These are phyloP conservation scores for Penicillium sp. DNA, from an alignment of 2,329 filamentous ascomycete species.

Conservation along the genomic window DNA sequence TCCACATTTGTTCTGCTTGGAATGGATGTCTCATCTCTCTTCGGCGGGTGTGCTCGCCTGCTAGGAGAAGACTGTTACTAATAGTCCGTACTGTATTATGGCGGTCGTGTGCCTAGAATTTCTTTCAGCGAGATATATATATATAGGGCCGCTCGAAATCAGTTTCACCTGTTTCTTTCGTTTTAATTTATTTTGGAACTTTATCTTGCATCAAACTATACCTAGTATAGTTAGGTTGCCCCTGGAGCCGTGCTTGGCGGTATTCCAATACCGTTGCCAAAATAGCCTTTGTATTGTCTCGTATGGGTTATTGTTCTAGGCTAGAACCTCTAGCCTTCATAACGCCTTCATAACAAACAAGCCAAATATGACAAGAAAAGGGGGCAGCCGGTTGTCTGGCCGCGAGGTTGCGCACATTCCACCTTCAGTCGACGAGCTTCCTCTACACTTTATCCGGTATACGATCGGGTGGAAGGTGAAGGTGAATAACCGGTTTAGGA, in stretches of 20 bases:
- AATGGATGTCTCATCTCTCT: no score
- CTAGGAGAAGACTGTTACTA: no score
- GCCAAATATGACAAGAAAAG: not conserved
- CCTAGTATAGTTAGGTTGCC: constrained; percentile 8
- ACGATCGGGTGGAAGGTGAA: not conserved
- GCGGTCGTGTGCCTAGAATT: no score
- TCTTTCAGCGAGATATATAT: no score
- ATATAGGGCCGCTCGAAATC: constrained; percentile 9
- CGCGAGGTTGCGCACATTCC: not conserved
- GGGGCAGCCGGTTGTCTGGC: not conserved
- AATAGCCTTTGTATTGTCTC: constrained; percentile 4
- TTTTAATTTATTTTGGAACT: not conserved
- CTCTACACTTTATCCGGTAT: not conserved
- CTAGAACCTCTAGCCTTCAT: no score
- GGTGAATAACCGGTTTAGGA: not conserved
- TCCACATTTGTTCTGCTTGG: no score
- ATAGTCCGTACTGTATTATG: no score
- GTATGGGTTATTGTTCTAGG: not conserved
- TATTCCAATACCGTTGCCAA: constrained; percentile 11
- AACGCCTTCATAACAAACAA: not conserved
- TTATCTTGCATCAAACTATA: constrained; percentile 8
- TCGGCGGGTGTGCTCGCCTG: no score
- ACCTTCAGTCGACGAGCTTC: not conserved
- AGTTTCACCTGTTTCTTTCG: constrained; percentile 7
- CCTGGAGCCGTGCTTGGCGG: constrained; percentile 5